A percentile compares a stretch with the other conserved stretches of the same genome.
These are phyloP conservation scores for Tetrapisispora taiwanensis DNA, from an alignment of 805 yeast genomes.

Conservation along the genomic window DNA sequence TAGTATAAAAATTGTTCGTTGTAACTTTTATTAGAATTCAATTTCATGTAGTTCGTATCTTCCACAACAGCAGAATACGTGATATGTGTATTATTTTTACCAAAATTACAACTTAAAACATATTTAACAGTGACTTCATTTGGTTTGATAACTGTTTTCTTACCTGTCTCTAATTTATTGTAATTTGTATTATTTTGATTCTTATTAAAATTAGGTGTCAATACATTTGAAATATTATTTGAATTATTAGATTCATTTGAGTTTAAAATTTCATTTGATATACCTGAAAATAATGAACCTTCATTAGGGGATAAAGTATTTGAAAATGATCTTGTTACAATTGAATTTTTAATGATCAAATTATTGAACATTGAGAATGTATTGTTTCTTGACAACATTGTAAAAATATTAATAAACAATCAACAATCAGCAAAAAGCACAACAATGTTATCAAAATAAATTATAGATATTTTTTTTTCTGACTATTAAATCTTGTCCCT, in stretches of 20 bases:
- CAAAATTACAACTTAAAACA: conserved; percentile 66
- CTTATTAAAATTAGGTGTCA: neutral
- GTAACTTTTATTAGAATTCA: conserved; percentile 42
- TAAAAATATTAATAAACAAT: no score
- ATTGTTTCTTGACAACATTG: no score
- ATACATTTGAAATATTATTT: neutral
- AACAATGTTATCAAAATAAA: no score
- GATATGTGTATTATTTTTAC: conserved; percentile 72
- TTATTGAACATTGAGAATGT: no score
- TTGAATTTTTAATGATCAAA: neutral
- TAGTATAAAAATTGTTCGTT: conserved; percentile 69
- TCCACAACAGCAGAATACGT: conserved; percentile 65
- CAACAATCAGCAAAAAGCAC: no score
- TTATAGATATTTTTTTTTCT: no score
- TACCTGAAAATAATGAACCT: neutral
- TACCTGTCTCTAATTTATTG: neutral
- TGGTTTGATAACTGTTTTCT: conserved; percentile 5
- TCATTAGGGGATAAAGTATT: neutral
- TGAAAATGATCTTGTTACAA: neutral
- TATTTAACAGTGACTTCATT: conserved; percentile 42
- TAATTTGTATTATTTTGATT: neutral
- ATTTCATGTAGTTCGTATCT: conserved; percentile 47
- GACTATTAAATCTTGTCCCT: no score
- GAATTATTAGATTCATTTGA: neutral
- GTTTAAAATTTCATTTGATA: neutral